phyloP scores from a whole-genome alignment of 352 stramenopile species.

The Globisporangium nunn region DNA sequence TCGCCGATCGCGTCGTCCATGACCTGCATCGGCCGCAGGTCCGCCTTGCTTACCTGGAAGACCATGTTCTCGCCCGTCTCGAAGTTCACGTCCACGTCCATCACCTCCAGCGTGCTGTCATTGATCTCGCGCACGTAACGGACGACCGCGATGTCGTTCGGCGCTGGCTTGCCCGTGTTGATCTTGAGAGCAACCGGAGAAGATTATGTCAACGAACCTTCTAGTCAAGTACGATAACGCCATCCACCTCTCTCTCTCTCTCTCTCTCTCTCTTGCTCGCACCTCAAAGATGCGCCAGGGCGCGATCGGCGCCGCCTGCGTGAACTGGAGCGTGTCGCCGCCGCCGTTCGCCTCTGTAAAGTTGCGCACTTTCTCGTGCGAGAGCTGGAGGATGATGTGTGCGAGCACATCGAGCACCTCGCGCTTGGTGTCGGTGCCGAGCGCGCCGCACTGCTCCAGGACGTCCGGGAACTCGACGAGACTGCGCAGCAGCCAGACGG shows the following conservation, averaged over 20 bases:
- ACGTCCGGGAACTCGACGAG: slow-evolving; percentile 80
- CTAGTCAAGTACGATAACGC: no score
- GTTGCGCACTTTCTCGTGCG: slow-evolving; percentile 61
- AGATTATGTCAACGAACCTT: background rate
- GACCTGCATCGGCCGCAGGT: slow-evolving; percentile 66
- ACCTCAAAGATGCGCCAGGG: slow-evolving; percentile 84
- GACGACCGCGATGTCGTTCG: slow-evolving; percentile 83
- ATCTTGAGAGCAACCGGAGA: slow-evolving; percentile 22
- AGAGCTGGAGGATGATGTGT: slow-evolving; percentile 76
- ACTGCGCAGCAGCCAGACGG: slow-evolving; percentile 79
- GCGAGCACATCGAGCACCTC: slow-evolving; percentile 68
- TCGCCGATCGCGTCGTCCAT: slow-evolving; percentile 76
- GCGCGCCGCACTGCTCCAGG: slow-evolving; percentile 39
- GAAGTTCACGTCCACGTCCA: slow-evolving; percentile 86
- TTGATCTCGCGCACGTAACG: slow-evolving; percentile 72
- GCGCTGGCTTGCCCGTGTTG: slow-evolving; percentile 64
- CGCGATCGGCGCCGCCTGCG: slow-evolving; percentile 47
- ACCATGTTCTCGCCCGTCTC: slow-evolving; percentile 82
- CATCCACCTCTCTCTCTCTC: no score
- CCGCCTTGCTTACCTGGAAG: slow-evolving; percentile 54
- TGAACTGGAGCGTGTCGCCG: slow-evolving; percentile 40
- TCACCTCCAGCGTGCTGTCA: slow-evolving; percentile 69
- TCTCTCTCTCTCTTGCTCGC: background rate
- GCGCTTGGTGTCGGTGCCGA: slow-evolving; percentile 46
- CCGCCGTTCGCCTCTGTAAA: slow-evolving; percentile 44